Evolutionary conservation across 2,329 filamentous ascomycete genomes (phyloP).

Genomic region (Claviceps purpurea): DNA sequence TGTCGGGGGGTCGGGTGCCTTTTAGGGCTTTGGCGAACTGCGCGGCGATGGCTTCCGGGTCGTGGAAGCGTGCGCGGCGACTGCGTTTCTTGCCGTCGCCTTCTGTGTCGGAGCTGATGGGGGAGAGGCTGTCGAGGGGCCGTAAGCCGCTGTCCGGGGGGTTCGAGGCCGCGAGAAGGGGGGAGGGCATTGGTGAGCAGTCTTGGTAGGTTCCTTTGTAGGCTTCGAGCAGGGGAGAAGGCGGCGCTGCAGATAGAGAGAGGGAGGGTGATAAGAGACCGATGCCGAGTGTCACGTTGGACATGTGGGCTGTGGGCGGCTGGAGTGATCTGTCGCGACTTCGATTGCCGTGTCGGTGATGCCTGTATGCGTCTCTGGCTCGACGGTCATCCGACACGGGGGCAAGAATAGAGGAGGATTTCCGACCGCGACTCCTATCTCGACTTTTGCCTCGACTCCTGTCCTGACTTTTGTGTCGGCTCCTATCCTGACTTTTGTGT

Average conservation of each 20-base stretch:
- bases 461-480: too few relatives aligned
- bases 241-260: constrained; percentile 47
- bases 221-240: constrained; percentile 77
- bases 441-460: too few relatives aligned
- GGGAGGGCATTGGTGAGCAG: constrained; percentile 87
- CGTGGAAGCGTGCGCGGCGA: constrained; percentile 66
- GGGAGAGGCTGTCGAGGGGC: constrained; percentile 37
- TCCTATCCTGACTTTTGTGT: too few relatives aligned
- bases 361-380: constrained; percentile 13
- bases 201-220: constrained; percentile 92
- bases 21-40: constrained; percentile 64
- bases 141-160: constrained; percentile 34
- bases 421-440: not conserved
- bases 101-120: constrained; percentile 33
- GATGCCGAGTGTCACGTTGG: constrained; percentile 36
- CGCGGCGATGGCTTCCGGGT: constrained; percentile 66
- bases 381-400: constrained; percentile 9
- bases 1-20: constrained; percentile 51
- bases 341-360: constrained; percentile 22
- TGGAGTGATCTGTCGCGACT: constrained; percentile 31
- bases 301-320: constrained; percentile 37
- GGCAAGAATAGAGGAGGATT: constrained; percentile 11
- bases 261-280: constrained; percentile 24
- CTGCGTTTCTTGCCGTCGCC: constrained; percentile 31
- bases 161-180: constrained; percentile 44